Conservation (phyloP, 2,329 filamentous ascomycete genomes). For the Didymellaceae sp. region DNA sequence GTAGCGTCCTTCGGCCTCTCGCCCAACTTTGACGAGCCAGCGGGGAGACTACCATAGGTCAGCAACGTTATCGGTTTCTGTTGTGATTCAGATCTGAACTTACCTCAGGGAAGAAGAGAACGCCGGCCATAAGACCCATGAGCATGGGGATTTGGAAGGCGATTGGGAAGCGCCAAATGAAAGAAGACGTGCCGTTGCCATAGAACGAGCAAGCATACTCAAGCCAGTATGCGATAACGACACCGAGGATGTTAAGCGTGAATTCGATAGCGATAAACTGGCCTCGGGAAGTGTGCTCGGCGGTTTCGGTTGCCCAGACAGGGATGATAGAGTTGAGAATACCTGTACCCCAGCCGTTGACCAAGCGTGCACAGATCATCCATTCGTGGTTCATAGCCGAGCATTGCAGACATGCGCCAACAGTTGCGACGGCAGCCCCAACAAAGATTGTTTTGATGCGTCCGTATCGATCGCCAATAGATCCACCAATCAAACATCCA, state of each 20-base stretch:
- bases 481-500: constrained; percentile 35
- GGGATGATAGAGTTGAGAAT: constrained; percentile 74
- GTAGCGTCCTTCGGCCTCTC: constrained; percentile 70
- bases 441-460: constrained; percentile 39
- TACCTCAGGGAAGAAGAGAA: constrained; percentile 72
- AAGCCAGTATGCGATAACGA: constrained; percentile 65
- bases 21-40: constrained; percentile 70
- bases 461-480: constrained; percentile 33
- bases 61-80: not conserved
- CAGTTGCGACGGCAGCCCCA: constrained; percentile 31
- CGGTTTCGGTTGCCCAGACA: constrained; percentile 74
- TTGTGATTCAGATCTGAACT: constrained; percentile 55
- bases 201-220: constrained; percentile 65
- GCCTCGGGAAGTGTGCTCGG: constrained; percentile 71
- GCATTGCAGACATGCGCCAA: constrained; percentile 68
- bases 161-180: constrained; percentile 73
- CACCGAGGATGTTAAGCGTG: constrained; percentile 74
- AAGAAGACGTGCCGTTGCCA: constrained; percentile 62
- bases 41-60: constrained; percentile 38
- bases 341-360: constrained; percentile 72
- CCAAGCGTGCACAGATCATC: constrained; percentile 60
- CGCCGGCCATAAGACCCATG: constrained; percentile 60
- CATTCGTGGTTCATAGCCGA: constrained; percentile 70
- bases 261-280: constrained; percentile 76
- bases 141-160: constrained; percentile 73